Evolutionary conservation across 2,329 filamentous ascomycete genomes (phyloP).

Genomic region (Alternaria panax): DNA sequence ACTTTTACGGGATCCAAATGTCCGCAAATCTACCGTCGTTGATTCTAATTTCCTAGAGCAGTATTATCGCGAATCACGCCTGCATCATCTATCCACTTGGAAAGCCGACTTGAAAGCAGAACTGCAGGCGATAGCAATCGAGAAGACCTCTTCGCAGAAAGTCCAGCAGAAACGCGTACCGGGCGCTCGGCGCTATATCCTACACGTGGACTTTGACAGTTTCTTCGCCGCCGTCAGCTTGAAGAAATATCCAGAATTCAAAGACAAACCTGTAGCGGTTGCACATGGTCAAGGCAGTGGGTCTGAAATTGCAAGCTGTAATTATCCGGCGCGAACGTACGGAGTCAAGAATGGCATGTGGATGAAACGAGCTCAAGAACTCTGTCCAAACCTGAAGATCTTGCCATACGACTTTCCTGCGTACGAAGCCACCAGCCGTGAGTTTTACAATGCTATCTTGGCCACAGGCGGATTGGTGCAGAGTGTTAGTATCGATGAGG

Average conservation of each 20-base stretch:
- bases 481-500: constrained; percentile 97
- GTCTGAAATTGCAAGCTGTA: constrained; percentile 97
- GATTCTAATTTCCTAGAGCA: constrained; percentile 94
- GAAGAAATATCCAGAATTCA: constrained; percentile 76
- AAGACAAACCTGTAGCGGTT: constrained; percentile 83
- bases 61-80: constrained; percentile 91
- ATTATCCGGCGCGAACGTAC: constrained; percentile 85
- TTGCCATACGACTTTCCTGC: constrained; percentile 95
- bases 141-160: constrained; percentile 66
- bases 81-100: constrained; percentile 96
- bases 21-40: constrained; percentile 87
- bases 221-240: constrained; percentile 96
- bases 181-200: constrained; percentile 78
- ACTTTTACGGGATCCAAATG: constrained; percentile 81
- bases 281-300: constrained; percentile 85
- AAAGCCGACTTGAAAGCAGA: constrained; percentile 92
- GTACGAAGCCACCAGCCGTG: constrained; percentile 88
- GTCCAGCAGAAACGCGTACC: constrained; percentile 62
- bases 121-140: constrained; percentile 79
- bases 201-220: constrained; percentile 98
- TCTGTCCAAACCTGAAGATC: constrained; percentile 86
- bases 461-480: constrained; percentile 83
- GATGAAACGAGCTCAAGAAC: constrained; percentile 88
- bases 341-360: constrained; percentile 99
- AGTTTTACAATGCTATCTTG: constrained; percentile 87